phyloP scores from a whole-genome alignment of 163 green algal genomes.

The Volvox carteri region DNA sequence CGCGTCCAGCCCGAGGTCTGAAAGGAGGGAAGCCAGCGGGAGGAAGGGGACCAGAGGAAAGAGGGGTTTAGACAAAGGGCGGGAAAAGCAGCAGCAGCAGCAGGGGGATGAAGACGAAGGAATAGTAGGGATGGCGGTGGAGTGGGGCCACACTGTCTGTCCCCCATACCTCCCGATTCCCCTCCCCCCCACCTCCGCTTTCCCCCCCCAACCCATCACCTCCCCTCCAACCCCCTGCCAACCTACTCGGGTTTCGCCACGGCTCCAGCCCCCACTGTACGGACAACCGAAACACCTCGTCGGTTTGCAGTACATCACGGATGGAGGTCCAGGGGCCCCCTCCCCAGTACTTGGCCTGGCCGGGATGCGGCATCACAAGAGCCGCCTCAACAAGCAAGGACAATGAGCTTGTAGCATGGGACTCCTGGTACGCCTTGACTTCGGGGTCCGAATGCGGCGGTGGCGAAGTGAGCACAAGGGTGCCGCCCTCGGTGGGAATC shows the following conservation, averaged over 20 bases:
- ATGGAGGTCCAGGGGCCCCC: slow-evolving; percentile 32
- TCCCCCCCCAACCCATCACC: neutral
- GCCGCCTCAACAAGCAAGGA: neutral
- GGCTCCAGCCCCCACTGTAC: slow-evolving; percentile 48
- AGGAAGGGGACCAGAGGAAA: too few species aligned
- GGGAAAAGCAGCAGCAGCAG: neutral
- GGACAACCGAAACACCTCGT: slow-evolving; percentile 46
- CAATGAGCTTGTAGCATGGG: neutral
- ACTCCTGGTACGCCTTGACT: neutral
- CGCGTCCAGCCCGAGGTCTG: neutral
- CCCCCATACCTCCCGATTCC: neutral
- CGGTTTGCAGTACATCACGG: slow-evolving; percentile 37
- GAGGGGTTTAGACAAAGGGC: neutral
- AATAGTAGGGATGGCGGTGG: neutral
- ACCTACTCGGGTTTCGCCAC: slow-evolving; percentile 13
- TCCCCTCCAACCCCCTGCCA: neutral
- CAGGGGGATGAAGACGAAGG: neutral
- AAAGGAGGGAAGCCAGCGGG: too few species aligned
- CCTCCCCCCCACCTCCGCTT: neutral
- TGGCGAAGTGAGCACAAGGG: neutral
- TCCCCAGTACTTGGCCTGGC: slow-evolving; percentile 47
- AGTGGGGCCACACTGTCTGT: neutral
- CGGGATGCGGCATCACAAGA: slow-evolving; percentile 37
- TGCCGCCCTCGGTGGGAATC: slow-evolving; percentile 24
- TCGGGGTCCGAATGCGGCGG: neutral